Conservation (phyloP, 164 flowering plant species). For the Hamamelis virginiana region DNA sequence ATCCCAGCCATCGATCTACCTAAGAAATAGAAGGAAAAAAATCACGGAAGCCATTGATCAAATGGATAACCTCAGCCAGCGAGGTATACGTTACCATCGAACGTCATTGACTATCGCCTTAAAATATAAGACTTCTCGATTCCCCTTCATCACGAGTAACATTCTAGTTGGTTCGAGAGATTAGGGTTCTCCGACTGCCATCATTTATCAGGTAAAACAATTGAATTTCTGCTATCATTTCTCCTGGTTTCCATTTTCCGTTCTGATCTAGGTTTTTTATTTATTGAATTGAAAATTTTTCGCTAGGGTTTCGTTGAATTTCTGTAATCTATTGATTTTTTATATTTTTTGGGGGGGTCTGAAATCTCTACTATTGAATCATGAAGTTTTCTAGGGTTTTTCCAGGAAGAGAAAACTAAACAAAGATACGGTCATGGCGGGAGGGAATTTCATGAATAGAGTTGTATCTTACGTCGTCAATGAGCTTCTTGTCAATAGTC, state of each 20-base stretch:
- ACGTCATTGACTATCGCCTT: background rate
- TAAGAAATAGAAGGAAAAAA: too few species aligned
- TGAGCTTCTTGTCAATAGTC: conserved; percentile 60
- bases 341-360: too few species aligned
- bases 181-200: background rate
- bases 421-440: conserved; percentile 34
- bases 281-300: background rate
- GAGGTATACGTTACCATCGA: background rate
- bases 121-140: too few species aligned
- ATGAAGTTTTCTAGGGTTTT: too few species aligned
- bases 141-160: too few species aligned
- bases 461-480: conserved; percentile 61
- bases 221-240: background rate
- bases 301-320: background rate
- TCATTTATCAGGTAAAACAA: background rate
- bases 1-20: too few species aligned
- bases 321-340: too few species aligned
- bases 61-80: too few species aligned
- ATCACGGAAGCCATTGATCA: too few species aligned
- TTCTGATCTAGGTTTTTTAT: background rate
- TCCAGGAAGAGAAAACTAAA: too few species aligned
- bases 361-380: too few species aligned
- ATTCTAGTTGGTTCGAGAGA: background rate
- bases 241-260: background rate
- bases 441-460: conserved; percentile 61